phyloP scores from a whole-genome alignment of 495 filamentous ascomycete genomes.

The Hypomontagnella submonticulosa region DNA sequence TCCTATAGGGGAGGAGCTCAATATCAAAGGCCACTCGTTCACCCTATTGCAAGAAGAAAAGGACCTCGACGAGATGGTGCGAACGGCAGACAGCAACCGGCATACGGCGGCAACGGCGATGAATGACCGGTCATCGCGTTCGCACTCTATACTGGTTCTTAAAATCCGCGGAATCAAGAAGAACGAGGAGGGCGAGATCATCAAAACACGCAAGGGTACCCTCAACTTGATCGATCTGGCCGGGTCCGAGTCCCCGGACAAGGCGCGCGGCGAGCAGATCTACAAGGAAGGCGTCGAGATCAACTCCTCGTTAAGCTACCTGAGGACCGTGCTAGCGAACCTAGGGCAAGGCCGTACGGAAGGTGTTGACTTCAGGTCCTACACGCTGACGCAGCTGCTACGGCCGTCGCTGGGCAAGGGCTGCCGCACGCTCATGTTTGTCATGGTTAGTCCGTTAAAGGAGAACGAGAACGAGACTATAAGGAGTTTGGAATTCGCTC shows the following conservation, averaged over 20 bases:
- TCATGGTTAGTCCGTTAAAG: slow-evolving; percentile 94
- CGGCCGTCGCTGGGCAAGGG: slow-evolving; percentile 96
- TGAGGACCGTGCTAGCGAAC: slow-evolving; percentile 94
- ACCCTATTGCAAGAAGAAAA: slow-evolving; percentile 81
- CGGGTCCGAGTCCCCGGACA: slow-evolving; percentile 89
- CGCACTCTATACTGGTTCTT: slow-evolving; percentile 96
- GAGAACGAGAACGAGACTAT: slow-evolving; percentile 92
- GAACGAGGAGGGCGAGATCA: slow-evolving; percentile 76
- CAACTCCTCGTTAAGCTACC: slow-evolving; percentile 89
- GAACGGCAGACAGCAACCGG: slow-evolving; percentile 81
- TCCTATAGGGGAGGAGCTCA: slow-evolving; percentile 60
- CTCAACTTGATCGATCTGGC: slow-evolving; percentile 97
- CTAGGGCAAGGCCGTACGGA: slow-evolving; percentile 86
- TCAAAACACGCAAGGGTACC: slow-evolving; percentile 88
- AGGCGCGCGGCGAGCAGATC: slow-evolving; percentile 82
- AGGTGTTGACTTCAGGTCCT: slow-evolving; percentile 94
- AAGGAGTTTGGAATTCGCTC: slow-evolving; percentile 95
- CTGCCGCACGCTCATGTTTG: slow-evolving; percentile 98
- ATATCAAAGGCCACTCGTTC: slow-evolving; percentile 66
- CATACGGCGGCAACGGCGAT: slow-evolving; percentile 95
- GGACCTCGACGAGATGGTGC: slow-evolving; percentile 83
- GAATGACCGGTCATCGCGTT: slow-evolving; percentile 92
- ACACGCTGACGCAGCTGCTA: slow-evolving; percentile 95
- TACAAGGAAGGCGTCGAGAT: slow-evolving; percentile 97
- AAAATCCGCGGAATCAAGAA: slow-evolving; percentile 73